Evolutionary conservation across 2,329 filamentous ascomycete genomes (phyloP).

Genomic region (Drechslerella coelobrocha): DNA sequence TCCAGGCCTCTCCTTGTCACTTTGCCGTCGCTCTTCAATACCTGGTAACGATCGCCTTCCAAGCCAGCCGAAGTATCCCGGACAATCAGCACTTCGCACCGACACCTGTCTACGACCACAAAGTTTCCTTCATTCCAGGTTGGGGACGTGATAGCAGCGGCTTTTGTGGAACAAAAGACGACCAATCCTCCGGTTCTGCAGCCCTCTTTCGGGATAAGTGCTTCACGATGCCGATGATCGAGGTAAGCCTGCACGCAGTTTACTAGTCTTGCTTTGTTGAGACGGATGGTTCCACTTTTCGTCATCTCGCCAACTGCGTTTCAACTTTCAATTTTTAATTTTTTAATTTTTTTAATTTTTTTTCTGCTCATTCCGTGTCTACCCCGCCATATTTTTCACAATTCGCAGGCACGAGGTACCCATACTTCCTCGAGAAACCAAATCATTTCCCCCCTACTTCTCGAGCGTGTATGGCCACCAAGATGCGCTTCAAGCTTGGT

Average conservation of each 20-base stretch:
- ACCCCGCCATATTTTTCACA: no score
- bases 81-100: not conserved
- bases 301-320: not conserved
- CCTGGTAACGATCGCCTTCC: slow-evolving; percentile 13
- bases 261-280: not conserved
- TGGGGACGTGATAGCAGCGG: slow-evolving; percentile 14
- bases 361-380: no score
- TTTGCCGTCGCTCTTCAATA: slow-evolving; percentile 6
- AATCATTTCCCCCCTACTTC: no score
- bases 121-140: slow-evolving; percentile 1
- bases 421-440: no score
- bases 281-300: not conserved
- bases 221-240: slow-evolving; percentile 45
- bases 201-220: not conserved
- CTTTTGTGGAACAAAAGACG: slow-evolving; percentile 15
- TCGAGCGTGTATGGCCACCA: no score
- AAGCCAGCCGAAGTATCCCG: slow-evolving; percentile 35
- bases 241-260: slow-evolving; percentile 26
- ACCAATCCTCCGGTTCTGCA: slow-evolving; percentile 28
- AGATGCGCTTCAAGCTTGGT: no score
- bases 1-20: no score
- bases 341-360: not conserved
- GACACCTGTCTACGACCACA: not conserved
- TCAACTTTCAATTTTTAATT: no score
- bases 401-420: no score